Percentiles rank a stretch among this genome's conserved stretches.
Conservation (phyloP, 1,284 basidiomycete species). For the Ceraceosorus guamensis region DNA sequence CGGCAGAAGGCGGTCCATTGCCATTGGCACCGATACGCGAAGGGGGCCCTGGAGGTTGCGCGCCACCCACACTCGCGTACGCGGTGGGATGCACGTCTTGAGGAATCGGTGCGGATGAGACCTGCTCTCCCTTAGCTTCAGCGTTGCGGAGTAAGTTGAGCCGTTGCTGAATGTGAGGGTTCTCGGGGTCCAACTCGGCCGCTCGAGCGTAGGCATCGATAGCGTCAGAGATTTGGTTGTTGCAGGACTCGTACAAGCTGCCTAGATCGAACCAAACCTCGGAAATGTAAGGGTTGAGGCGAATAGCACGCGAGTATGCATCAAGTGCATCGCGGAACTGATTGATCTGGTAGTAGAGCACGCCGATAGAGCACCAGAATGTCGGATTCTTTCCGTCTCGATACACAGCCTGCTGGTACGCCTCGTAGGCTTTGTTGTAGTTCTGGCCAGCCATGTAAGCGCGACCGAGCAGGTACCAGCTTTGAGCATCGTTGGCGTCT, state of each 20-base stretch:
- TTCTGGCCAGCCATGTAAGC: slow-evolving; percentile 99
- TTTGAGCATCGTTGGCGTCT: slow-evolving; percentile 93
- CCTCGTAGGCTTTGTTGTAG: slow-evolving; percentile 99
- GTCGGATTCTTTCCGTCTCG: slow-evolving; percentile 96
- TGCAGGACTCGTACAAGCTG: slow-evolving; percentile 93
- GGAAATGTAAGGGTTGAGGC: slow-evolving; percentile 97
- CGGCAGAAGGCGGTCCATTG: slow-evolving; percentile 10
- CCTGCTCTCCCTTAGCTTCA: slow-evolving; percentile 67
- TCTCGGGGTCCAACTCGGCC: slow-evolving; percentile 45
- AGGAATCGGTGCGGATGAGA: slow-evolving; percentile 75
- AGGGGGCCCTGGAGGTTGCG: slow-evolving; percentile 28
- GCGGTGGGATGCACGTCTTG: slow-evolving; percentile 92
- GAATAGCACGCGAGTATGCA: slow-evolving; percentile 94
- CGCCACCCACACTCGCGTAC: slow-evolving; percentile 53
- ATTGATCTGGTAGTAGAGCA: slow-evolving; percentile 98
- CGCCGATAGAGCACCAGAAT: slow-evolving; percentile 99
- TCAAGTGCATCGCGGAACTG: slow-evolving; percentile 97
- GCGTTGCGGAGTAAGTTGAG: slow-evolving; percentile 63
- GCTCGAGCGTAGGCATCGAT: slow-evolving; percentile 75
- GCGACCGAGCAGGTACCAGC: slow-evolving; percentile 95
- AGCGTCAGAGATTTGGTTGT: slow-evolving; percentile 96
- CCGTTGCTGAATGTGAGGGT: slow-evolving; percentile 39
- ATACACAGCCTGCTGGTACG: slow-evolving; percentile 98
- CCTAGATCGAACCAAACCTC: slow-evolving; percentile 99
- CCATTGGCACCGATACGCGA: slow-evolving; percentile 28